Evolutionary conservation across 208 protist species (phyloP).

Genomic region (Trypanosoma grayi): DNA sequence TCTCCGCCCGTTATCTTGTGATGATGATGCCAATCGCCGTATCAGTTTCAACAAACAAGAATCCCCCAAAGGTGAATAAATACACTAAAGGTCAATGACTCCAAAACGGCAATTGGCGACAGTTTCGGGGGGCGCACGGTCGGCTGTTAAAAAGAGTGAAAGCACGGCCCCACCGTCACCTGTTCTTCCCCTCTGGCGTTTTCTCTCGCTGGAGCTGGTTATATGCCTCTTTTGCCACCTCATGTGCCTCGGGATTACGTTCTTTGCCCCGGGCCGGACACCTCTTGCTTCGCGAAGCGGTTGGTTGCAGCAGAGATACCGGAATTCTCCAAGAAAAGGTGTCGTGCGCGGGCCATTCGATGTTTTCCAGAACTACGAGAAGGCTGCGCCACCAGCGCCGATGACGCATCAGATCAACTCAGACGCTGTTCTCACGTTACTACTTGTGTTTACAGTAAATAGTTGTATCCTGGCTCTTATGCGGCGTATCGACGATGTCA

Average conservation of each 20-base stretch:
- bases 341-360: constrained; percentile 21
- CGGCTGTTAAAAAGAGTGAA: neutral
- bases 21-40: too few species aligned
- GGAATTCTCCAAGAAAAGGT: constrained; percentile 17
- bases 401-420: constrained; percentile 34
- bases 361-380: neutral
- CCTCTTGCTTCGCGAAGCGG: constrained; percentile 8
- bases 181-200: constrained; percentile 14
- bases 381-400: neutral
- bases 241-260: constrained; percentile 2
- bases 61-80: too few species aligned
- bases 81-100: too few species aligned
- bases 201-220: constrained; percentile 21
- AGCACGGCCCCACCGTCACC: too few species aligned
- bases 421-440: constrained; percentile 40
- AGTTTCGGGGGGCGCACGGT: neutral
- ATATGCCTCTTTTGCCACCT: constrained; percentile 15
- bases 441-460: constrained; percentile 35
- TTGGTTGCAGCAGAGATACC: constrained; percentile 22
- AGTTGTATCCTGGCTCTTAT: constrained; percentile 34
- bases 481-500: constrained; percentile 10
- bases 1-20: too few species aligned
- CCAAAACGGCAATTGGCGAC: too few species aligned
- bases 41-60: too few species aligned
- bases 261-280: constrained; percentile 24